Base-by-base conservation (phyloP, 2,329 filamentous ascomycete species). In the Sclerotinia spermophila region DNA sequence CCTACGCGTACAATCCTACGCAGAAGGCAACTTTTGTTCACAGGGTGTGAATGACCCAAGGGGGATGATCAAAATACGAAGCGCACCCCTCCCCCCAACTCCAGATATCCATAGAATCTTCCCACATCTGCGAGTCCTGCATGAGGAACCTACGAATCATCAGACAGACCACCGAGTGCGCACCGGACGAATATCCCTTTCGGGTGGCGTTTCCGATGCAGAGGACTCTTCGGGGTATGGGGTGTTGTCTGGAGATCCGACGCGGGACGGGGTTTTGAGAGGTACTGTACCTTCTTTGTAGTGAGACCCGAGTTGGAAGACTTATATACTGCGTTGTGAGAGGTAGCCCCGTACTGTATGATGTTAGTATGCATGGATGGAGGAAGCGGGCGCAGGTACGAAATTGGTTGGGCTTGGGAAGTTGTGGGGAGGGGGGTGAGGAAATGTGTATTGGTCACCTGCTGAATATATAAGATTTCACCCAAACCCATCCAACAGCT, bases 1-100 rank as follows among this genome's bases (percentile, higher is more conserved):
- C n/a, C n/a, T n/a, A n/a, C n/a, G n/a, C n/a, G n/a, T n/a, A n/a
- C n/a, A n/a, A n/a, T n/a, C n/a, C n/a, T n/a, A n/a, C n/a, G n/a
- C n/a, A n/a, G n/a, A n/a, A n/a, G n/a, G n/a, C n/a, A n/a, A n/a
- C n/a, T n/a, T n/a, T 33, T 45, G 40, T 53, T 40, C 61, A 65
- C 13, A n/a, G 45, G 61, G 33, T 65, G 45, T n/a, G 13, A 5
- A 61, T 42, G 59, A 44, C 53, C 13, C n/a, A 33, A 59, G 13
- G 38, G 38, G 15, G 8, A 24, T 65, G 62, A 40, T 65, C 35
- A 10, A 35, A 53, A 66, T 66, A 66, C 62, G 62, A 66, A 53
- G 45, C 13, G n/a, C 40, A 24, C 38, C 38, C 40, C 38, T 33
- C 56, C 56, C 21, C 33, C 56, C 35, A 33, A 33, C 10, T 24